Base-by-base conservation (phyloP, 306 rosid genomes). In the Quercus gilva region DNA sequence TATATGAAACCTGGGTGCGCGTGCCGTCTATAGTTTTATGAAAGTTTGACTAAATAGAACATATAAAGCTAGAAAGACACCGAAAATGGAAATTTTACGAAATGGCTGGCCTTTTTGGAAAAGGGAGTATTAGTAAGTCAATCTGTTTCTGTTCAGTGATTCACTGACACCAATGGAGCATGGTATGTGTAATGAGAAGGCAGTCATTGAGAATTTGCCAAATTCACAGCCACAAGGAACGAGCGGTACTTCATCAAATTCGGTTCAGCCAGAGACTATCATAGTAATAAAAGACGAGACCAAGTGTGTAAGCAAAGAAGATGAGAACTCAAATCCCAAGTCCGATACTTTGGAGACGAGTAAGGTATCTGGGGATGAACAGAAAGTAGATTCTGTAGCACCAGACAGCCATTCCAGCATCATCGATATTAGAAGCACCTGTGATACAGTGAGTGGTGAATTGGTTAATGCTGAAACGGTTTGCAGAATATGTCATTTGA, bases 401-500 rank as follows among this genome's bases (percentile, higher is more conserved):
- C 10, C 60, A 19, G 60, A n/a, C 4, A 19, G 20, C 19, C 53
- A 3, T 49, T 11, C 53, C 17, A 49, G 53, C 53, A 12, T 49
- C 53, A 49, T 49, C 11, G 53, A 49, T 49, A 49, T 49, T 49
- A 49, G 53, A 49, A 64, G 53, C 74, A 57, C 4, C 41, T 45
- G 73, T 15, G 71, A 68, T 45, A 18, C 60, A 31, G 9, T 18
- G 37, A 56, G 70, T 67, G 59, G 6, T 17, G 78, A 55, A 37
- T 58, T 29, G 2, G n/a, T 29, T 55, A 45, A 31, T 26, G 58
- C 18, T n/a, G 79, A 80, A 64, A 67, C 14, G 14, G 71, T 69
- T 26, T 80, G 79, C 75, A 80, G 84, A 67, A 80, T 80, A 80
- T 80, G 84, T 45, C 84, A 80, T 80, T 75, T 80, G 63, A 45